Conservation (phyloP, 1,139 yeast genomes). For the Saccharomycopsis hybrid region DNA sequence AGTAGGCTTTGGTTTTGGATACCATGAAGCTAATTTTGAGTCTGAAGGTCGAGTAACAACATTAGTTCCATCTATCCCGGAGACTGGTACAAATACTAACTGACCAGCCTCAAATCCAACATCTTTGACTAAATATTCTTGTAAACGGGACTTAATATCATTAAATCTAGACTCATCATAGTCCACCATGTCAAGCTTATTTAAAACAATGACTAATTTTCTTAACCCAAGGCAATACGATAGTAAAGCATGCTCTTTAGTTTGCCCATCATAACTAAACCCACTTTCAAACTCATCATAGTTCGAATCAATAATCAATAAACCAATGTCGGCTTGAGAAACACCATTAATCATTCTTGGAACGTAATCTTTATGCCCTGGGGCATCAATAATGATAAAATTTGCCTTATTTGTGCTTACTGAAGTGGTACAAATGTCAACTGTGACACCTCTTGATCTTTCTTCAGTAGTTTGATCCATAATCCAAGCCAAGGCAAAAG, state of each 20-base stretch:
- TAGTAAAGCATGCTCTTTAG: conserved; percentile 84
- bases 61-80: conserved; percentile 81
- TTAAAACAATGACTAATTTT: conserved; percentile 68
- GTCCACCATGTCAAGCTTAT: conserved; percentile 73
- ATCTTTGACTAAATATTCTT: conserved; percentile 49
- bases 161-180: conserved; percentile 66
- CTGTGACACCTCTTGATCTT: conserved; percentile 84
- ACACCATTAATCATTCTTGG: conserved; percentile 99
- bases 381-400: conserved; percentile 93
- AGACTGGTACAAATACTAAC: conserved; percentile 69
- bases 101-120: conserved; percentile 53
- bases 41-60: conserved; percentile 44
- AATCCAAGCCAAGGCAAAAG: conserved; percentile 96
- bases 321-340: conserved; percentile 67
- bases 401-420: conserved; percentile 61
- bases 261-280: conserved; percentile 81
- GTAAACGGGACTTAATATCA: conserved; percentile 53
- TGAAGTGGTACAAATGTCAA: conserved; percentile 80
- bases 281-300: conserved; percentile 88
- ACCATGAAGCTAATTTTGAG: conserved; percentile 29
- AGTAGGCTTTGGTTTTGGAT: conserved; percentile 37
- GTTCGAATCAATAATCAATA: conserved; percentile 54
- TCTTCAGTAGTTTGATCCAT: conserved; percentile 95
- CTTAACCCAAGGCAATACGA: conserved; percentile 82
- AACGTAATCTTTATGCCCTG: conserved; percentile 95